phyloP scores from a whole-genome alignment of 2,329 filamentous ascomycete species.

The Cytospora paraplurivora region DNA sequence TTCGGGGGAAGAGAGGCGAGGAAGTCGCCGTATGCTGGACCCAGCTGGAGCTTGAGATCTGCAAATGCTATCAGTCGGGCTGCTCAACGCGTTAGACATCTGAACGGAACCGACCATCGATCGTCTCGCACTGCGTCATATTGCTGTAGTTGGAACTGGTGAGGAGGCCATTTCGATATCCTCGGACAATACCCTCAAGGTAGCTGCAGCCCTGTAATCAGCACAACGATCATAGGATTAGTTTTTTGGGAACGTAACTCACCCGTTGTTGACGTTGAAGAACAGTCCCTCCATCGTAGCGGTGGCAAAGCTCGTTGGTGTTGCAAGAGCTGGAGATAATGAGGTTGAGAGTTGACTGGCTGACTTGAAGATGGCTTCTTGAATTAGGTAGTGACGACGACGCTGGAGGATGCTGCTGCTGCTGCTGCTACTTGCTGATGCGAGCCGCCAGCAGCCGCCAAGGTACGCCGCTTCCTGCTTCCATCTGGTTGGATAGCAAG shows the following conservation, averaged over 20 bases:
- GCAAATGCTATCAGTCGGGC: slow-evolving; percentile 29
- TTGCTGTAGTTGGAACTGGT: slow-evolving; percentile 91
- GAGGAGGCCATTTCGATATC: slow-evolving; percentile 92
- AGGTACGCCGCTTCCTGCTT: background rate
- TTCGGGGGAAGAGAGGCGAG: slow-evolving; percentile 92
- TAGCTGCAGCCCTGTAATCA: slow-evolving; percentile 61
- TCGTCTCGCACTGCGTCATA: slow-evolving; percentile 94
- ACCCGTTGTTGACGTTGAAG: slow-evolving; percentile 95
- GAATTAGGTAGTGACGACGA: slow-evolving; percentile 26
- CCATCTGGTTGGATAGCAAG: slow-evolving; percentile 19
- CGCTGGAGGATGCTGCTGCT: slow-evolving; percentile 4
- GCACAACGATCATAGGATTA: slow-evolving; percentile 14
- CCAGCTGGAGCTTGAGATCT: slow-evolving; percentile 98
- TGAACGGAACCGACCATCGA: slow-evolving; percentile 69
- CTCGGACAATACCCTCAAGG: slow-evolving; percentile 95
- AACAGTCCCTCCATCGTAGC: slow-evolving; percentile 81
- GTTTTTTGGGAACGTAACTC: slow-evolving; percentile 30
- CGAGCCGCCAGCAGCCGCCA: slow-evolving; percentile 6
- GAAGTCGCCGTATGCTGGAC: slow-evolving; percentile 95
- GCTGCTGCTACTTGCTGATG: slow-evolving; percentile 16
- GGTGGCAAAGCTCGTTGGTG: slow-evolving; percentile 3
- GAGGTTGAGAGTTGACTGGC: too few relatives aligned
- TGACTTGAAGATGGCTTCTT: slow-evolving; percentile 9
- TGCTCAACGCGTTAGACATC: background rate
- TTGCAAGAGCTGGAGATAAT: slow-evolving; percentile 9